Evolutionary conservation across 1,139 yeast species (phyloP), one percentile per base, ranked within the genome.

Genomic region (Pichia sp.): DNA sequence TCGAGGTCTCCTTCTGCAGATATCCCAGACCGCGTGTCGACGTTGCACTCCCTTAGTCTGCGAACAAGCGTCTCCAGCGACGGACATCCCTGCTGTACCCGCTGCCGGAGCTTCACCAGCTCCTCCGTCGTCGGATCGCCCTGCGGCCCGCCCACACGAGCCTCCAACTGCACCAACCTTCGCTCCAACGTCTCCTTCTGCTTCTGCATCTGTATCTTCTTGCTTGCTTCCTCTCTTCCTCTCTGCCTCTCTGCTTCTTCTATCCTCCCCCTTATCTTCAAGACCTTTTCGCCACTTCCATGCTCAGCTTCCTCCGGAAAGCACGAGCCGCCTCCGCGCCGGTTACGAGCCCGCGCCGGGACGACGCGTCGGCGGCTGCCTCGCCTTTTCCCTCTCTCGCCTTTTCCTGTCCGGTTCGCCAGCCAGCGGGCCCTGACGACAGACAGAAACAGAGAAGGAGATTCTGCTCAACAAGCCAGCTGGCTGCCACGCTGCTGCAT

Each of bases 321-420:
- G 40, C n/a, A 50, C 27, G 27, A 46, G 50, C 42, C 50, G 36
- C 41, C 31, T 7, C 42, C n/a, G 17, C 3, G 30, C 2, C 2
- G 46, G 43, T 45, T 45, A 45, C 36, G 48, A 45, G 48, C 48
- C 48, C 48, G 36, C 48, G 14, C 48, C 36, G 24, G 24, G 24
- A 17, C 40, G 40, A 14, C 40, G 16, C 40, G 40, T 36, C 40
- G 40, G 16, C 16, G 16, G 40, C 40, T 12, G n/a, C 40, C 16
- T 12, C 6, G 40, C 40, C 40, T 36, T 36, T 16, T 36, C 40
- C 2, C 40, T 14, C 16, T 12, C 40, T 20, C 24, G 24, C 24
- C 24, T 20, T 20, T 20, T 20, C 24, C 24, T 20, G 24, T 20
- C 24, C 3, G 24, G 40, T 4, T 20, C 24, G 24, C 24, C 24